Conservation (phyloP, 75 land plant genomes). For the Pinus taeda region DNA sequence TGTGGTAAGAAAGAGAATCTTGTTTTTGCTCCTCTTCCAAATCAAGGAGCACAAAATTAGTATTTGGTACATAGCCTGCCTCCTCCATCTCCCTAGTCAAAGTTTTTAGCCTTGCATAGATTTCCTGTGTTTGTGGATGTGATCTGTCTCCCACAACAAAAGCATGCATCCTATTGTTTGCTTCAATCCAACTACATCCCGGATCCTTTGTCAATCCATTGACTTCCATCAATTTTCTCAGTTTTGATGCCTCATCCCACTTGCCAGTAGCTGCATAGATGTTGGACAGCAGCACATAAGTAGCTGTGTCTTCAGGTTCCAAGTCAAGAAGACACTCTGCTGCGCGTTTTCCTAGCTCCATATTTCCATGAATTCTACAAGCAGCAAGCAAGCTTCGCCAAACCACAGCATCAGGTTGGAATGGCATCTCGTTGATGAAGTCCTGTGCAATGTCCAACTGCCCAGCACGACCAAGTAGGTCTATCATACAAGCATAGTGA, state of each 20-base stretch:
- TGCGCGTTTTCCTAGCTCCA: constrained; percentile 36
- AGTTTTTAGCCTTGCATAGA: constrained; percentile 8
- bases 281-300: constrained; percentile 44
- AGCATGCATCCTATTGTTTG: constrained; percentile 11
- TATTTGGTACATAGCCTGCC: constrained; percentile 17
- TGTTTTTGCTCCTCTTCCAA: constrained; percentile 15
- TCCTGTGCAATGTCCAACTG: constrained; percentile 30
- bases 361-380: constrained; percentile 45
- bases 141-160: constrained; percentile 9
- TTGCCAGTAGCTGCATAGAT: constrained; percentile 38
- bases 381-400: constrained; percentile 51
- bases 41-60: constrained; percentile 7
- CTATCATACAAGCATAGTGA: constrained; percentile 55
- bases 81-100: constrained; percentile 6
- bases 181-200: constrained; percentile 36
- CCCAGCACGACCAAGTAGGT: constrained; percentile 43
- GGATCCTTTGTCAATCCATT: constrained; percentile 31
- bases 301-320: constrained; percentile 38
- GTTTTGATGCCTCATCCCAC: constrained; percentile 39
- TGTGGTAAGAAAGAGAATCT: constrained; percentile 11
- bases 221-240: constrained; percentile 28
- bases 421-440: constrained; percentile 30
- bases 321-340: constrained; percentile 30
- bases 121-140: constrained; percentile 3
- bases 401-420: constrained; percentile 32